Base-by-base conservation (phyloP, 345 rosid genomes). In the Eucalyptus virginea region DNA sequence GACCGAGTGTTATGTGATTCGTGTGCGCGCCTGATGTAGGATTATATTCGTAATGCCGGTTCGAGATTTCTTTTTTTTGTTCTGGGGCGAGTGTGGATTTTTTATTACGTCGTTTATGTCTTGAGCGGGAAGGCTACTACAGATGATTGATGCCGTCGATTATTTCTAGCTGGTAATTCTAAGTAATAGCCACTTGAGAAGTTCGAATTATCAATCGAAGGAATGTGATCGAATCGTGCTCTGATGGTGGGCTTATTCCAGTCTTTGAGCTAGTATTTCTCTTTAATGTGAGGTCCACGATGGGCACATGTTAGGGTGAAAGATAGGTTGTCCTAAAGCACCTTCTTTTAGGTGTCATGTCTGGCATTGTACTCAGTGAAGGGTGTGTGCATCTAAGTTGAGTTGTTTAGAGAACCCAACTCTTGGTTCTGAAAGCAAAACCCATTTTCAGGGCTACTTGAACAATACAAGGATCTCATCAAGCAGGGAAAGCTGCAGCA, bases 401-500 rank as follows among this genome's bases (percentile, higher is more conserved):
- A 86, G 87, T 86, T 86, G 23, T 86, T 40, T 49, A 34, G 37
- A 77, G 77, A 65, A 56, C 83, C 45, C 83, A 37, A 52, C 32
- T 34, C 30, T 34, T 49, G 37, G 44, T 40, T 89, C 49, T 83
- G 62, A 40, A 87, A n/a, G 81, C 30, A 50, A 87, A 52, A 34
- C 65, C 21, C 47, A 60, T 87, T 90, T 86, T 28, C 92, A 94
- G 97, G 97, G 67, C 94, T 93, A 45, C 88, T 96, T 51, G 89
- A 62, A 80, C 94, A 91, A 88, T 96, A 95, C 90, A 93, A 85
- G 90, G 94, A 94, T 77, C 90, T 96, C 89, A 97, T 96, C 37
- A 94, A 93, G 86, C 94, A 93, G 92, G 98, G 98, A 89, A 95
- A 94, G 94, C 93, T 97, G 83, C 95, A 91, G 92, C 94, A 94